Evolutionary conservation across 805 yeast genomes (phyloP), one percentile per base, ranked within the genome.

Genomic region (Wickerhamomyces mucosus): DNA sequence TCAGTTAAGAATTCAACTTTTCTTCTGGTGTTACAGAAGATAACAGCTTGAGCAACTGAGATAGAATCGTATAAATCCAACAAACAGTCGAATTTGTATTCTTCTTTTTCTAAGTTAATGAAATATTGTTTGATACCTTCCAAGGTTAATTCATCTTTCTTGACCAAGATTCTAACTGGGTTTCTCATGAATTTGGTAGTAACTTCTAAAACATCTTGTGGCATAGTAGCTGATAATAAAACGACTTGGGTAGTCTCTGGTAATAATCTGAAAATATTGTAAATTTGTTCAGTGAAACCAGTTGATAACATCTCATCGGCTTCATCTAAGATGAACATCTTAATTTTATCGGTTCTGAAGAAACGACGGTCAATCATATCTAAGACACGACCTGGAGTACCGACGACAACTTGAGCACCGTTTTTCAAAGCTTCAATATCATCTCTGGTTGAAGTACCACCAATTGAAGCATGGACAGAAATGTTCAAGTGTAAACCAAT

Each of bases 361-460:
- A 67, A 69, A 53, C 95, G 72, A 59, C 96, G 76, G 63, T 83
- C 82, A 56, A 92, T 88, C 89, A 92, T 85, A 61, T 92, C 97
- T 52, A 68, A 74, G 43, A 92, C 96, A 67, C 98, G 78, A 55
- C 98, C 98, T 49, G 98, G 98, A 38, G 98, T 92, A 56, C 97
- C 98, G 51, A 86, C 89, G 37, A 92, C 94, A 37, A 89, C 72
- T 65, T 89, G 96, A 43, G 82, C 94, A 46, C 94, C 95, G 42
- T 74, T 73, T 51, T 72, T 70, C 57, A 92, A 73, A 45, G 82
- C 85, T 58, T 78, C 81, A 43, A 82, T 69, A 66, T 92, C 98
- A 44, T 86, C 92, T 39, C 77, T 76, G 58, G 85, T 72, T 39
- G 84, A 73, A 40, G 94, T 89, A 59, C 98, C 98, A 62, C 98